Evolutionary conservation across 2,329 filamentous ascomycete species (phyloP), one percentile per base, ranked within the genome.

Genomic region (Fusarium tanahbumbuense): DNA sequence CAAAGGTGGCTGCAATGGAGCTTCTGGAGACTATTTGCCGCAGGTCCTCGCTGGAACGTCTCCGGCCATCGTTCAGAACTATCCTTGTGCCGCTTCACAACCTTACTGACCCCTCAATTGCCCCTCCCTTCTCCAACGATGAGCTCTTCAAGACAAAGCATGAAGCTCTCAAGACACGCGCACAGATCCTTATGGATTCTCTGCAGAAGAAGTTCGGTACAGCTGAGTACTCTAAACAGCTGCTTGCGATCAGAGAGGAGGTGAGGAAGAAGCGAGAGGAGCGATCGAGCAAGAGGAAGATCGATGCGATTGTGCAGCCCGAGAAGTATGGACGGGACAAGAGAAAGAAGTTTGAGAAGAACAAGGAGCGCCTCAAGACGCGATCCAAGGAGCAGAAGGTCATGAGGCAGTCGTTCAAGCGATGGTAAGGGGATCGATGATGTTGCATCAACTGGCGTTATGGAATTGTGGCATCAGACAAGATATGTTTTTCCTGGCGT

Each of bases 181-280:
- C 92, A 7, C 88, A 91, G 70, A 92, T 95, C 73, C 84, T 94
- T 13, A 90, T 98, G 83, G 92, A 93, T 68, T 82, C 87, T n/a
- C 78, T 99, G 63, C 94, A 97, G 82, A 91, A 91, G 83, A 94
- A 92, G 77, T 85, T 97, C 54, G 96, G 95, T 42, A 93, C 92
- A 3, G 88, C 89, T 2, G 89, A 88, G 67, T 99, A 94, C 81
- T 89, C 94, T n/a, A 85, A 86, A 57, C 86, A 91, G 47, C 84
- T 98, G 76, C 80, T 92, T 41, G 86, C 87, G 42, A 93, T 97
- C 9, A 89, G 93, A 64, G 89, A 92, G 55, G 87, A 86, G 18
- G 90, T 96, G n/a, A 88, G 87, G 76, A 86, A 87, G 70, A 89
- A 91, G 75, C 86, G 96, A 71, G 89, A 93, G 77, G 88, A 90